A percentile compares a stretch with the other conserved stretches of the same genome.
Conservation (phyloP, 768 basidiomycete genomes). For the Chalciporus sphaerocephalus region DNA sequence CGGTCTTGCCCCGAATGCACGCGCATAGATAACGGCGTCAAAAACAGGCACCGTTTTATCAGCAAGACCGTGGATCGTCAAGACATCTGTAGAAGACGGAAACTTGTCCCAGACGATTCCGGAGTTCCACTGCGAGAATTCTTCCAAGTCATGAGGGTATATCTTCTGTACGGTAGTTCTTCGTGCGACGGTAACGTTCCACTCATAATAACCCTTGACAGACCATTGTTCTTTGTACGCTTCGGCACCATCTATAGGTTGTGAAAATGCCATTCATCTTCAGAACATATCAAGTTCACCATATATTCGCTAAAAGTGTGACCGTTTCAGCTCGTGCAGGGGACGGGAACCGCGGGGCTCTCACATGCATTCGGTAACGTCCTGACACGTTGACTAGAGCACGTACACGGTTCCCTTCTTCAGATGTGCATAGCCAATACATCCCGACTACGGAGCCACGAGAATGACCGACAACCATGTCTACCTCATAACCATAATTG, state of each 20-base stretch:
- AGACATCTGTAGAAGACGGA: conserved; percentile 57
- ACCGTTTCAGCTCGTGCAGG: conserved; percentile 4
- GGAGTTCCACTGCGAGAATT: conserved; percentile 63
- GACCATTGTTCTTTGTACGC: conserved; percentile 49
- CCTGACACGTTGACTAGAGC: conserved; percentile 73
- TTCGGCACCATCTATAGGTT: conserved; percentile 17
- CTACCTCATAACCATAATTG: conserved; percentile 62
- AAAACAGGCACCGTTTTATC: conserved; percentile 68
- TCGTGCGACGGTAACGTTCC: conserved; percentile 64
- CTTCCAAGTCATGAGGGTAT: conserved; percentile 54
- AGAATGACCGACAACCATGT: conserved; percentile 74
- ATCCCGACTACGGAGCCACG: conserved; percentile 66
- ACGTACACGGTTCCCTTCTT: conserved; percentile 51
- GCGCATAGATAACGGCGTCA: conserved; percentile 68
- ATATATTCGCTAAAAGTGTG: conserved; percentile 23
- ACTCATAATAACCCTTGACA: conserved; percentile 56
- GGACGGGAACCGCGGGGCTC: conserved; percentile 22
- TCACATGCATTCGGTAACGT: conserved; percentile 74
- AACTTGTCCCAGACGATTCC: conserved; percentile 66
- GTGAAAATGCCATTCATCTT: conserved; percentile 1
- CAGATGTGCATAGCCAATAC: conserved; percentile 63
- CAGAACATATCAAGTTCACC: conserved; percentile 13
- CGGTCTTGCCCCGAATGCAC: conserved; percentile 49
- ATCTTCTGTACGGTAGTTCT: conserved; percentile 50
- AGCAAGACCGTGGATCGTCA: conserved; percentile 72